These are phyloP conservation scores for Lepiota brunneoincarnata DNA, from an alignment of 768 basidiomycete genomes.

Conservation along the genomic window DNA sequence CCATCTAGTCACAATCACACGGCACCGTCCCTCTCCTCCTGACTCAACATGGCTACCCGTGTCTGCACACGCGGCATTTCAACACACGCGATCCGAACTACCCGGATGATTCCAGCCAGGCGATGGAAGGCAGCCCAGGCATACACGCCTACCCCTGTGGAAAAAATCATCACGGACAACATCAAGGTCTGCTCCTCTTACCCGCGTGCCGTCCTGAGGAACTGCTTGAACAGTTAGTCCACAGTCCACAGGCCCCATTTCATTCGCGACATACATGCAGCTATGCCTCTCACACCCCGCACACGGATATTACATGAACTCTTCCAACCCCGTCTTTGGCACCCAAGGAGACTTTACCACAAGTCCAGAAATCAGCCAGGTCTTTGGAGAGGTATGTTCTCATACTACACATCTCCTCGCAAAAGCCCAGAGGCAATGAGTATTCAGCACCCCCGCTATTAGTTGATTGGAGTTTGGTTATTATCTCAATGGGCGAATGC, in stretches of 20 bases:
- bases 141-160: constrained; percentile 40
- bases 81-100: constrained; percentile 4
- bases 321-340: constrained; percentile 76
- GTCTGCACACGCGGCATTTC: constrained; percentile 9
- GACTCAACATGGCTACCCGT: neutral
- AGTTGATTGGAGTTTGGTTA: constrained; percentile 90
- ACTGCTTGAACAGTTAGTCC: neutral
- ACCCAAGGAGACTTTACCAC: constrained; percentile 90
- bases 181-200: constrained; percentile 53
- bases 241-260: constrained; percentile 86
- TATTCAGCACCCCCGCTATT: constrained; percentile 21
- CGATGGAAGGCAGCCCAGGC: neutral
- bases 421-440: constrained; percentile 35
- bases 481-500: constrained; percentile 68
- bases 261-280: constrained; percentile 89
- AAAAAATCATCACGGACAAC: constrained; percentile 66
- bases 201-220: neutral
- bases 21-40: constrained; percentile 6
- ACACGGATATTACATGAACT: constrained; percentile 89
- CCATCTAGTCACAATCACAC: constrained; percentile 23
- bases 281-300: constrained; percentile 87
- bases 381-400: constrained; percentile 87
- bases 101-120: constrained; percentile 8
- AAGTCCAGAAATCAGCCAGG: constrained; percentile 93
- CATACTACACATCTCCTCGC: neutral